These are phyloP conservation scores for Aspergillus proliferans DNA, from an alignment of 2,329 filamentous ascomycete genomes.

Conservation along the genomic window DNA sequence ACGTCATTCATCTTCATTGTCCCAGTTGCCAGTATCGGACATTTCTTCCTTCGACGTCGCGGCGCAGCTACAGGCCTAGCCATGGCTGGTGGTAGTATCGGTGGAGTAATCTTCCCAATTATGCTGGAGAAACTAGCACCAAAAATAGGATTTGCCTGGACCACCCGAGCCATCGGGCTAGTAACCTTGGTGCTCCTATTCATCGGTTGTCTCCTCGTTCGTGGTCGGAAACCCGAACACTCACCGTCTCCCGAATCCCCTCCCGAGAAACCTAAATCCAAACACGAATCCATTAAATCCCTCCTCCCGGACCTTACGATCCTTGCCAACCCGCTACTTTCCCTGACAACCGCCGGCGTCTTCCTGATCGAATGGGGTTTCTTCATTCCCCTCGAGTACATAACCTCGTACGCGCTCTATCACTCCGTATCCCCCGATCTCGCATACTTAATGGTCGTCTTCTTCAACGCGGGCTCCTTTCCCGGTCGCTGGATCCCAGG, in stretches of 20 bases:
- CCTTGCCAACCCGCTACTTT: conserved; percentile 9
- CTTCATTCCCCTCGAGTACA: conserved; percentile 21
- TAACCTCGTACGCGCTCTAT: conserved; percentile 15
- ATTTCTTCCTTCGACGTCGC: conserved; percentile 28
- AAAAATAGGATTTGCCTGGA: conserved; percentile 28
- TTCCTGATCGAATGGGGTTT: conserved; percentile 19
- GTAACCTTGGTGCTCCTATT: conserved; percentile 24
- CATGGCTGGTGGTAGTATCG: conserved; percentile 25
- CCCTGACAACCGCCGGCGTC: conserved; percentile 13
- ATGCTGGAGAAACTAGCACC: conserved; percentile 22
- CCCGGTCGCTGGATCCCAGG: conserved; percentile 19
- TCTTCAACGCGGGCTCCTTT: conserved; percentile 18
- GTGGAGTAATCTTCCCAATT: conserved; percentile 28
- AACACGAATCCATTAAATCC: background rate
- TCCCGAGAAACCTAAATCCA: conserved; percentile 2
- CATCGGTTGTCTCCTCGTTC: conserved; percentile 11
- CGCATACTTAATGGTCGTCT: conserved; percentile 18
- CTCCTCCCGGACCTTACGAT: conserved; percentile 16
- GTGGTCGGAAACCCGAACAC: background rate
- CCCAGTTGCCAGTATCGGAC: conserved; percentile 14
- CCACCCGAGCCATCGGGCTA: conserved; percentile 34
- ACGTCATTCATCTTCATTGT: conserved; percentile 35
- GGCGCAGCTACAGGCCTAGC: conserved; percentile 30
- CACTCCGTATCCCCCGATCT: conserved; percentile 9
- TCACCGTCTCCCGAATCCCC: background rate